Evolutionary conservation across 1,139 yeast genomes (phyloP).

Genomic region (Nadsonia starkeyi-henricii): DNA sequence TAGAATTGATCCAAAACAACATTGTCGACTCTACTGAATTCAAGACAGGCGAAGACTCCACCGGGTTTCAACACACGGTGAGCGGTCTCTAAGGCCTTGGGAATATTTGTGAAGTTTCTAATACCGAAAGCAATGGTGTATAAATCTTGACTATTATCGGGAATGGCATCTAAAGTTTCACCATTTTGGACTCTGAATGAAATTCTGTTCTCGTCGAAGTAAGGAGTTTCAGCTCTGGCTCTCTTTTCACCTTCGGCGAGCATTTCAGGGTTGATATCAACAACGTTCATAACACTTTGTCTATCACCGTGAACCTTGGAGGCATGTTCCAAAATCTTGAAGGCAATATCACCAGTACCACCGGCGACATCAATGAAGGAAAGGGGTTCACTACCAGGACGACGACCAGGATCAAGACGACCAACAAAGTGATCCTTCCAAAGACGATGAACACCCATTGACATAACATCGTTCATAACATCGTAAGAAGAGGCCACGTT

Average conservation of each 20-base stretch:
- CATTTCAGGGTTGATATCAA: slow-evolving; percentile 95
- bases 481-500: slow-evolving; percentile 92
- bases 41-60: slow-evolving; percentile 93
- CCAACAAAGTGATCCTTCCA: slow-evolving; percentile 90
- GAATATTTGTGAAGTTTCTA: slow-evolving; percentile 88
- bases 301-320: slow-evolving; percentile 63
- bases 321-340: slow-evolving; percentile 87
- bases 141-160: slow-evolving; percentile 80
- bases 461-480: slow-evolving; percentile 96
- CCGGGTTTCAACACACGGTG: slow-evolving; percentile 95
- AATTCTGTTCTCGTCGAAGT: slow-evolving; percentile 42
- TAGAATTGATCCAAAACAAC: slow-evolving; percentile 60
- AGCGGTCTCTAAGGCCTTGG: slow-evolving; percentile 86
- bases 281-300: slow-evolving; percentile 71
- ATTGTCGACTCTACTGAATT: slow-evolving; percentile 83
- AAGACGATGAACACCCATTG: slow-evolving; percentile 82
- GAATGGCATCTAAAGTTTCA: slow-evolving; percentile 70
- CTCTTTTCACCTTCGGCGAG: slow-evolving; percentile 80
- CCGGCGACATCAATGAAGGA: slow-evolving; percentile 95
- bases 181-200: slow-evolving; percentile 84
- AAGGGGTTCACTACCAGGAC: slow-evolving; percentile 78
- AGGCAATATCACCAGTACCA: slow-evolving; percentile 97
- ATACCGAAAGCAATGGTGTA: slow-evolving; percentile 97
- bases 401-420: slow-evolving; percentile 82
- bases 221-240: slow-evolving; percentile 33